Percentiles rank a stretch among this genome's conserved stretches.
These are phyloP conservation scores for Ceratobasidium sp. DNA, from an alignment of 1,284 basidiomycete species.

Conservation along the genomic window DNA sequence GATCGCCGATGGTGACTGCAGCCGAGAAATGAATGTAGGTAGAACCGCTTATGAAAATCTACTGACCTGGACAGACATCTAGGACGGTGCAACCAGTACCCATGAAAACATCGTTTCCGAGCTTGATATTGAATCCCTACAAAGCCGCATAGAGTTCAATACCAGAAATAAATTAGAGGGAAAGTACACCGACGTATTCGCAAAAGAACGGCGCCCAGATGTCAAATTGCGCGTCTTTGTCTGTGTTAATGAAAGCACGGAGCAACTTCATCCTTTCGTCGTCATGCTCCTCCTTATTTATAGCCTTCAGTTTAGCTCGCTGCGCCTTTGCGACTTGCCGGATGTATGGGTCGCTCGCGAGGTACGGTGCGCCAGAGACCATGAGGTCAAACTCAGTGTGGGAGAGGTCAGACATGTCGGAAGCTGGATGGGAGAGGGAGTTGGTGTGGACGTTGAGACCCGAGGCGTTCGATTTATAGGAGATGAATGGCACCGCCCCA, in stretches of 20 bases:
- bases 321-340: conserved; percentile 46
- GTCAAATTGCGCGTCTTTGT: conserved; percentile 42
- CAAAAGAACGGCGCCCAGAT: conserved; percentile 49
- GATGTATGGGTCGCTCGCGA: conserved; percentile 50
- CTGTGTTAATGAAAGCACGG: conserved; percentile 46
- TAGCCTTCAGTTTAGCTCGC: conserved; percentile 45
- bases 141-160: neutral
- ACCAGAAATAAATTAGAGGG: neutral
- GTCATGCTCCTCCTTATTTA: conserved; percentile 48
- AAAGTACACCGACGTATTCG: conserved; percentile 52
- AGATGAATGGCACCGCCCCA: neutral
- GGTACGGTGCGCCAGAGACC: conserved; percentile 50
- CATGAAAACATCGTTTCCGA: conserved; percentile 53
- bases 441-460: neutral
- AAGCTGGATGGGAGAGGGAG: neutral
- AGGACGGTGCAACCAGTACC: conserved; percentile 52
- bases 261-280: conserved; percentile 47
- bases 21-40: conserved; percentile 41
- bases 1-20: conserved; percentile 53
- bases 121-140: conserved; percentile 53
- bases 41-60: conserved; percentile 36
- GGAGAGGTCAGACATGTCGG: conserved; percentile 7
- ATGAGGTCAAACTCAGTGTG: conserved; percentile 48
- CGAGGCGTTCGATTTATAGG: neutral
- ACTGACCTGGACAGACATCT: conserved; percentile 54